Evolutionary conservation across 805 yeast genomes (phyloP).

Genomic region (Wickerhamomyces kurtzmanii): DNA sequence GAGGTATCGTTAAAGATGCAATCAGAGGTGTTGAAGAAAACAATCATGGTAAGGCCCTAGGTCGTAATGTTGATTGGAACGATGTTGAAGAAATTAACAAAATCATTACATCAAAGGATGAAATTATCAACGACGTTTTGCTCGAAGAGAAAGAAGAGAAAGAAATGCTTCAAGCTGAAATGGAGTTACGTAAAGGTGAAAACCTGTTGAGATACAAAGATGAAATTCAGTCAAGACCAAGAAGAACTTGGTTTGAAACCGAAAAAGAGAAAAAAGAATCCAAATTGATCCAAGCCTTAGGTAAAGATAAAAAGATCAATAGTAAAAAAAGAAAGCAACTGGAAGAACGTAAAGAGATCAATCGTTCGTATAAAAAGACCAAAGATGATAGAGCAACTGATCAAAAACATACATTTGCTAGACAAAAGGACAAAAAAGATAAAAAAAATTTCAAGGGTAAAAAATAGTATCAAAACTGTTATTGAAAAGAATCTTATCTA

Average conservation of each 20-base stretch:
- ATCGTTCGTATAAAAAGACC: constrained; percentile 72
- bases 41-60: constrained; percentile 53
- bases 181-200: constrained; percentile 80
- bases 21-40: constrained; percentile 53
- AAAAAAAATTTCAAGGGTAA: constrained; percentile 16
- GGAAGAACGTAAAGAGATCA: constrained; percentile 49
- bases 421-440: constrained; percentile 19
- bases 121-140: constrained; percentile 62
- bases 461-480: constrained; percentile 2
- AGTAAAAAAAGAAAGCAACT: constrained; percentile 64
- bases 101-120: constrained; percentile 49
- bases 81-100: constrained; percentile 64
- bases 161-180: constrained; percentile 80
- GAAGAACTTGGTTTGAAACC: constrained; percentile 91
- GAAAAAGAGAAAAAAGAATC: constrained; percentile 31
- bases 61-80: constrained; percentile 86
- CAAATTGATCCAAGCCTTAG: constrained; percentile 23
- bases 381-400: constrained; percentile 53
- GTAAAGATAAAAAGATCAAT: constrained; percentile 46
- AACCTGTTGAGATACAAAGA: constrained; percentile 70
- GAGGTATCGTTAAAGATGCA: constrained; percentile 86
- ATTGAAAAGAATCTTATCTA: constrained; percentile 8
- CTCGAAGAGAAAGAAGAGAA: constrained; percentile 86
- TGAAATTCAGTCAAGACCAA: constrained; percentile 86
- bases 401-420: constrained; percentile 30